Conservation (phyloP, 192 early-diverging fungal genomes). For the Gryganskiella cystojenkinii region DNA sequence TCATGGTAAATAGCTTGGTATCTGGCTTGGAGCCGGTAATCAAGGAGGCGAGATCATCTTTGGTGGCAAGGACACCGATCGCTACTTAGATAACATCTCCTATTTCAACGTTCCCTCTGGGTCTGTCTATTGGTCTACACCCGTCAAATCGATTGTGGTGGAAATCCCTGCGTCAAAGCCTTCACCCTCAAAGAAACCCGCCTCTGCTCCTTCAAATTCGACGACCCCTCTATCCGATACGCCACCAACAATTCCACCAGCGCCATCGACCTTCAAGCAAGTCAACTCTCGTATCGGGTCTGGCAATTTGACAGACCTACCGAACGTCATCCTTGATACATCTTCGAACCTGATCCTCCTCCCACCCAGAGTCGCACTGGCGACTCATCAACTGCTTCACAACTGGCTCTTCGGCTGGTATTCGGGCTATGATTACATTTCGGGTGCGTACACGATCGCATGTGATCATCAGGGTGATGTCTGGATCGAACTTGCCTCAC, state of each 20-base stretch:
- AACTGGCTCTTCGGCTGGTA: constrained; percentile 30
- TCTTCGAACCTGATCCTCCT: constrained; percentile 28
- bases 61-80: constrained; percentile 14
- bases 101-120: constrained; percentile 10
- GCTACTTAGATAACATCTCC: background rate
- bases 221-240: background rate
- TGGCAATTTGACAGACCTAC: background rate
- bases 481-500: constrained; percentile 18
- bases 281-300: background rate
- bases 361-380: constrained; percentile 12
- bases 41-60: constrained; percentile 20
- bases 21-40: constrained; percentile 27
- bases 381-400: constrained; percentile 20
- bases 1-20: constrained; percentile 8
- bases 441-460: constrained; percentile 8
- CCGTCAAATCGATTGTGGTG: constrained; percentile 14
- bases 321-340: constrained; percentile 21
- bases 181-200: background rate
- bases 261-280: background rate
- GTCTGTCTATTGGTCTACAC: constrained; percentile 20
- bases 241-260: background rate
- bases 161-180: background rate
- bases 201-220: background rate
- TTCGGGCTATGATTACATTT: constrained; percentile 21
- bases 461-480: constrained; percentile 15